Percentiles rank a stretch among this genome's conserved stretches.
Evolutionary conservation across 2,329 filamentous ascomycete genomes (phyloP).

Genomic region (Elsinoe australis): DNA sequence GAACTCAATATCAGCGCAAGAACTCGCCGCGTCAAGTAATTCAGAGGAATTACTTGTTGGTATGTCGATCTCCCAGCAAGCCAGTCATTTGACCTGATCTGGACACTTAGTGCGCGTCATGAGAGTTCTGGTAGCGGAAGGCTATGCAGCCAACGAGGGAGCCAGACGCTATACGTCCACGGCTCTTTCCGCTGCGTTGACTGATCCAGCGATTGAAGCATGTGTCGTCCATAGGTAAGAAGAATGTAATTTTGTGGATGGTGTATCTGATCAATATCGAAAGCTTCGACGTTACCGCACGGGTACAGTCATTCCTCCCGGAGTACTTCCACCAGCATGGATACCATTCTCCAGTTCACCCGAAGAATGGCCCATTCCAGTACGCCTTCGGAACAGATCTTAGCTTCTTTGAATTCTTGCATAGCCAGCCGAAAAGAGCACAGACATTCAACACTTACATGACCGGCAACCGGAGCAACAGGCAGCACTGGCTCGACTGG

Average conservation of each 20-base stretch:
- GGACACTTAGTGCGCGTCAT: not conserved
- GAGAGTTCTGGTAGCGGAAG: not conserved
- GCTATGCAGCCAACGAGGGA: not conserved
- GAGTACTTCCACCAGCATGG: conserved; percentile 4
- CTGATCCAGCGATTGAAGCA: not conserved
- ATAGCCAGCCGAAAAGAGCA: not conserved
- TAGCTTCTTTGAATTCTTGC: conserved; percentile 5
- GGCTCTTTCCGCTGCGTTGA: not conserved
- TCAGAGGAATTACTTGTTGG: not conserved
- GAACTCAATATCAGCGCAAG: not conserved
- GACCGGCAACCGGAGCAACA: conserved; percentile 5
- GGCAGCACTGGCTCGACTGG: conserved; percentile 16
- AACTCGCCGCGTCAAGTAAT: not conserved
- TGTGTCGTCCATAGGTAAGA: conserved; percentile 1
- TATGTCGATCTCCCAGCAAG: not conserved
- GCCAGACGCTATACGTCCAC: not conserved
- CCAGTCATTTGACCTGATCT: not conserved
- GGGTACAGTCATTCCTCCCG: not conserved
- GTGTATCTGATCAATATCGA: not conserved
- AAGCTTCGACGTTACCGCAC: conserved; percentile 10
- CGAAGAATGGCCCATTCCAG: conserved; percentile 8
- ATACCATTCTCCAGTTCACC: not conserved
- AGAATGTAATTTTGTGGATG: too few relatives aligned
- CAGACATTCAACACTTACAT: conserved; percentile 11
- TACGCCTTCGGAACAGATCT: not conserved